Conservation (phyloP, 2,329 filamentous ascomycete species). For the Chrysoporthe austroafricana region DNA sequence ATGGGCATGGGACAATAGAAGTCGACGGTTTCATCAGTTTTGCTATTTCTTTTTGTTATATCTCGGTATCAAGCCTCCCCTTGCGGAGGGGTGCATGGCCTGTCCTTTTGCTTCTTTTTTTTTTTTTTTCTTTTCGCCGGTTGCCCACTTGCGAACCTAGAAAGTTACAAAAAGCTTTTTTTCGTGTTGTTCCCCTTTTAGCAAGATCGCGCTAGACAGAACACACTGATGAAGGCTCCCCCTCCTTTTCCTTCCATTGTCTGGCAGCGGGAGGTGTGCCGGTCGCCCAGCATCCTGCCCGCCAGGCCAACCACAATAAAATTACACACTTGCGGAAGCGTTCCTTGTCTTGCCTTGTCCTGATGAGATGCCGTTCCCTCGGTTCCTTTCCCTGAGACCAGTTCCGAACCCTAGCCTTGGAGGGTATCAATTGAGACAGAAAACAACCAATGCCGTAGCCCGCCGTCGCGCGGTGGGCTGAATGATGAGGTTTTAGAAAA, state of each 20-base stretch:
- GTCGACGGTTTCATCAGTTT: conserved; percentile 20
- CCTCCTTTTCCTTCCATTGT: conserved; percentile 6
- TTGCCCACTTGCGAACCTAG: neutral
- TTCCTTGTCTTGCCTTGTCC: conserved; percentile 6
- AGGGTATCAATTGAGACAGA: conserved; percentile 21
- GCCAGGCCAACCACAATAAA: conserved; percentile 8
- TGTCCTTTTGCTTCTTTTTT: conserved; percentile 12
- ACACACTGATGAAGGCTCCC: conserved; percentile 14
- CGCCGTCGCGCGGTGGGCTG: conserved; percentile 3
- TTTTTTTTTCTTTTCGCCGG: neutral
- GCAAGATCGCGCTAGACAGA: neutral
- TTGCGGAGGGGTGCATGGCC: conserved; percentile 11
- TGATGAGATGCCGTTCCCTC: conserved; percentile 7
- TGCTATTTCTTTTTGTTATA: conserved; percentile 20
- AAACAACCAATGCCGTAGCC: conserved; percentile 12
- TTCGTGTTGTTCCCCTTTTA: neutral
- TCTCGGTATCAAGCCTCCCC: conserved; percentile 18
- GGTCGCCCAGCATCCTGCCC: conserved; percentile 17
- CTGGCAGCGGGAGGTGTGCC: conserved; percentile 9
- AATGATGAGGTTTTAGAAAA: conserved; percentile 20
- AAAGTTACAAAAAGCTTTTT: conserved; percentile 8
- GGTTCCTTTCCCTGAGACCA: conserved; percentile 4
- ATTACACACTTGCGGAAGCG: conserved; percentile 11
- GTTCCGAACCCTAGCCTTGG: conserved; percentile 18
- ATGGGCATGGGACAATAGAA: neutral